Conservation (phyloP, 169 alveolate species). For the Condylostoma magnum region DNA sequence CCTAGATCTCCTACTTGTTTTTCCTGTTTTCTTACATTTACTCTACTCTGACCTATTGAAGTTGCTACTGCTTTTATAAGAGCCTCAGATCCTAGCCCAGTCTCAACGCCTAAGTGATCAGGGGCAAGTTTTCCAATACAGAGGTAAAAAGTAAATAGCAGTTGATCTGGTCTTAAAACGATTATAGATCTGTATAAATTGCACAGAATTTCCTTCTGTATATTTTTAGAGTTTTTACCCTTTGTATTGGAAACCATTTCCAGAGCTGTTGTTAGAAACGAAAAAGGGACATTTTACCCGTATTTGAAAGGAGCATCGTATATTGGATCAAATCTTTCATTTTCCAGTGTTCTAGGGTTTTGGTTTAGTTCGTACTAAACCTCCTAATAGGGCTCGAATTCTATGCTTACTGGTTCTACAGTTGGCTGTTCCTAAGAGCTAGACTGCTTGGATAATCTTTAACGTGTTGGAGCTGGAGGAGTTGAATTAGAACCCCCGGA, state of each 20-base stretch:
- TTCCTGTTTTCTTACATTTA: conserved; percentile 85
- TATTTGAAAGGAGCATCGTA: neutral
- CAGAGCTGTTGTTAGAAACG: conserved; percentile 55
- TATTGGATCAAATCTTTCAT: neutral
- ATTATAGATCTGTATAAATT: conserved; percentile 69
- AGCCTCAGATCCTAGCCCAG: conserved; percentile 96
- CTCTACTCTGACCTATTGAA: conserved; percentile 91
- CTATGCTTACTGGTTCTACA: too few species aligned
- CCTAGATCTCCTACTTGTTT: conserved; percentile 94
- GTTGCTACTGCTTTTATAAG: conserved; percentile 93
- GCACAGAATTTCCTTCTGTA: conserved; percentile 62
- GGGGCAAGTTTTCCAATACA: conserved; percentile 90
- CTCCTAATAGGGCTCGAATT: too few species aligned
- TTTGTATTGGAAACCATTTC: conserved; percentile 59
- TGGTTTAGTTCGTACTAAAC: neutral
- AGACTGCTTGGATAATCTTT: too few species aligned
- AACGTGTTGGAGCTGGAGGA: too few species aligned
- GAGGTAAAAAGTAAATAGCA: conserved; percentile 63
- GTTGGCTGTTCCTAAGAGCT: too few species aligned
- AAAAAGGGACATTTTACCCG: conserved; percentile 58
- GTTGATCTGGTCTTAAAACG: conserved; percentile 53
- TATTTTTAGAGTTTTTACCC: conserved; percentile 78
- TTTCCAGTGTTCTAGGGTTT: neutral
- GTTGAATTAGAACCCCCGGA: too few species aligned
- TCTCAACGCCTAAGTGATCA: conserved; percentile 92